Conservation (phyloP, 1,284 basidiomycete genomes). For the Moniliella sp. region DNA sequence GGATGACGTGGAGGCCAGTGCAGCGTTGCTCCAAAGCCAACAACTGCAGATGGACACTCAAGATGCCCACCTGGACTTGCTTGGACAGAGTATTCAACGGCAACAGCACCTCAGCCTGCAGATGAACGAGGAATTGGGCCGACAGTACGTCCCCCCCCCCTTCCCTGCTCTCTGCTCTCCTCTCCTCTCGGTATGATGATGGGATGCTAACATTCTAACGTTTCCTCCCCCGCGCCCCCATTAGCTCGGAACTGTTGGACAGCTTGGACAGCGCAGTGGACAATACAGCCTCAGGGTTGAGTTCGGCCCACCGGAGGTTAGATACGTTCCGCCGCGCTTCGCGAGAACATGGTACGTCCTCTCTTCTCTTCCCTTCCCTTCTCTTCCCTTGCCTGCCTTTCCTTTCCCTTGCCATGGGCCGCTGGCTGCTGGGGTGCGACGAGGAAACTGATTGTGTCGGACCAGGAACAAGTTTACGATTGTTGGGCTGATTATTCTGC, state of each 20-base stretch:
- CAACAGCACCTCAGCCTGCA: constrained; percentile 24
- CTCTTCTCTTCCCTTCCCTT: neutral
- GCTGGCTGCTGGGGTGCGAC: neutral
- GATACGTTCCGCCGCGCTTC: constrained; percentile 14
- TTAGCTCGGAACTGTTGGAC: constrained; percentile 9
- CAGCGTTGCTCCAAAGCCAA: constrained; percentile 3
- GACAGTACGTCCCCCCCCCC: constrained; percentile 8
- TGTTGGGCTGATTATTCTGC: constrained; percentile 13
- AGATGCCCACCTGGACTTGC: constrained; percentile 18
- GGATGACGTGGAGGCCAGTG: neutral
- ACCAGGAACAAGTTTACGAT: constrained; percentile 7
- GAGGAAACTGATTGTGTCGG: neutral
- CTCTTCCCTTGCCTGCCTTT: neutral
- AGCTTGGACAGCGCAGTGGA: constrained; percentile 18
- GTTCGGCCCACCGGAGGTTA: constrained; percentile 14
- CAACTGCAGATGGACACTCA: constrained; percentile 14
- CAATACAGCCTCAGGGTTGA: constrained; percentile 15
- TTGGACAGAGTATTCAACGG: constrained; percentile 17
- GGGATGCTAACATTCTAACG: no score
- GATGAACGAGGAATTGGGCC: constrained; percentile 30
- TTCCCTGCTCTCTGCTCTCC: no score
- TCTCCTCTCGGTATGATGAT: no score
- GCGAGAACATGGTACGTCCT: constrained; percentile 22
- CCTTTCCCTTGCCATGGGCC: no score
- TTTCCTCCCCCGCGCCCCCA: no score